phyloP scores from a whole-genome alignment of 768 basidiomycete genomes.

The Wakefieldia striispora region DNA sequence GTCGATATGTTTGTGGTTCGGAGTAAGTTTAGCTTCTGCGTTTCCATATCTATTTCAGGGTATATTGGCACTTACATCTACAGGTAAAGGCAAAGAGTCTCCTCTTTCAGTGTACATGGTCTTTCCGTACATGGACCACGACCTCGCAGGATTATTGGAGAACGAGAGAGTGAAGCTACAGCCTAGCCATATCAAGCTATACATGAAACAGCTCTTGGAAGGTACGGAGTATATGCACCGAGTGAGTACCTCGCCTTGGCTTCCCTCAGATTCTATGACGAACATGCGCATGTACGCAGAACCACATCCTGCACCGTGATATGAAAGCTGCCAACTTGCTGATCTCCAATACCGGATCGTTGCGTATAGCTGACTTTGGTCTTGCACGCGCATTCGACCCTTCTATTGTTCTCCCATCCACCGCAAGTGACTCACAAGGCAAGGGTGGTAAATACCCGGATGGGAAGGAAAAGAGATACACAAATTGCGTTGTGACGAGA shows the following conservation, averaged over 20 bases:
- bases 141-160: slow-evolving; percentile 90
- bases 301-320: slow-evolving; percentile 95
- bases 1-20: slow-evolving; percentile 90
- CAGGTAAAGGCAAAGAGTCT: slow-evolving; percentile 52
- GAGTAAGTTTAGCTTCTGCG: slow-evolving; percentile 44
- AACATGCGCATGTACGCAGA: slow-evolving; percentile 46
- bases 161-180: slow-evolving; percentile 85
- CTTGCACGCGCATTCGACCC: slow-evolving; percentile 81
- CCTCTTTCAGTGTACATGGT: slow-evolving; percentile 95
- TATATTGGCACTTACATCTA: neutral
- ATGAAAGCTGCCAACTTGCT: slow-evolving; percentile 99
- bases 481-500: slow-evolving; percentile 91
- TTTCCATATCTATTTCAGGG: neutral
- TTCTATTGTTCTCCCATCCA: slow-evolving; percentile 36
- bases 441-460: slow-evolving; percentile 36
- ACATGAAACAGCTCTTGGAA: slow-evolving; percentile 94
- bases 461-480: slow-evolving; percentile 71
- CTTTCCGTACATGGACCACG: slow-evolving; percentile 99
- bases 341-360: slow-evolving; percentile 79
- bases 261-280: slow-evolving; percentile 3
- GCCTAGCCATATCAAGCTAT: slow-evolving; percentile 88
- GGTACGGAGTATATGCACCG: slow-evolving; percentile 96
- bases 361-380: slow-evolving; percentile 96
- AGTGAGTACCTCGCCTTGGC: slow-evolving; percentile 46
- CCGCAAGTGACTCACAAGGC: slow-evolving; percentile 15